Base-by-base conservation (phyloP, 2,329 filamentous ascomycete genomes). In the Drechmeria coniospora region DNA sequence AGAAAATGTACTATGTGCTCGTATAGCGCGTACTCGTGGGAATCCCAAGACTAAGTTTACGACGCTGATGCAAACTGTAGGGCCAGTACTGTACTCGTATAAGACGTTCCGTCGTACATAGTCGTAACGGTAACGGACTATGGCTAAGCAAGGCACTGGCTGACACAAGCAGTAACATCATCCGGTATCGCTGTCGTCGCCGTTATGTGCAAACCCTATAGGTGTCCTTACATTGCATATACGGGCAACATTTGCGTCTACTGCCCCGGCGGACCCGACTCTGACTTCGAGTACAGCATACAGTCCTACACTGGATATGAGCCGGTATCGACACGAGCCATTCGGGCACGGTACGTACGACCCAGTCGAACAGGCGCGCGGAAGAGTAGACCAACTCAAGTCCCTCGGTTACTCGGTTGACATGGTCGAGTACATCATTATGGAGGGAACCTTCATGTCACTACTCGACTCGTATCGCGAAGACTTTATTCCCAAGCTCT, bases 371-470 rank as follows among this genome's bases (percentile, higher is more conserved):
- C 90, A 98, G 60, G 90, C 90, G 11, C 70, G 90, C 50, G 90
- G 90, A 23, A 74, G 90, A 41, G 87, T 98, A 5, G 92, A 98
- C 44, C 90, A 98, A 57, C 83, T 98, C 47, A 92, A 92, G 53
- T 80, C 82, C 2, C 66, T 98, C 0, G 90, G 90, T 1, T 92
- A 98, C 54, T 93, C 83, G 25, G 90, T 98, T 26, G 90, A 98
- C 59, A 98, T 98, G 54, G 90, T 98, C 15, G 90, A 98, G 60
- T 98, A 95, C 54, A 98, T 98, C 48, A 93, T 98, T 49, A 98
- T 98, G 90, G 90, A 92, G 34, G 90, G 90, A 39, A 98, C 90
- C 0, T 98, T 98, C 56, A 98, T 98, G 92, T 95, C 87, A 3
- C 58, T 98, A 15, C 68, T 86, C 8, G 75, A 84, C 44, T 74